phyloP scores from a whole-genome alignment of 805 yeast genomes.

The Yarrowia divulgata region DNA sequence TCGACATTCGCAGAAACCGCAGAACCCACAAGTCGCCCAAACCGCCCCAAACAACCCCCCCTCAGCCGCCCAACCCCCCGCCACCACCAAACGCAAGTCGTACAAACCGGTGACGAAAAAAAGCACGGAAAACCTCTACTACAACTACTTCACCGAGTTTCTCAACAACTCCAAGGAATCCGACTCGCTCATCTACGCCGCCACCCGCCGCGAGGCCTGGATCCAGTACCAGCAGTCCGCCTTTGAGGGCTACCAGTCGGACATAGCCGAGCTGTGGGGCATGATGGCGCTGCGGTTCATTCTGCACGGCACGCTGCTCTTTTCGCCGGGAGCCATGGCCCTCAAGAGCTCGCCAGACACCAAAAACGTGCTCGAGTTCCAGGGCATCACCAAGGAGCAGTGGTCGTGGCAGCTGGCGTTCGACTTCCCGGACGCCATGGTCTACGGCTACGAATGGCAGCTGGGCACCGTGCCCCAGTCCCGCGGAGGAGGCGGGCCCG shows the following conservation, averaged over 20 bases:
- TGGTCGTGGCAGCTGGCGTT: slow-evolving; percentile 51
- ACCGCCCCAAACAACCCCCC: background rate
- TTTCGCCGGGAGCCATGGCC: slow-evolving; percentile 45
- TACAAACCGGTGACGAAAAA: slow-evolving; percentile 29
- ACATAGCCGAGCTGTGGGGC: slow-evolving; percentile 48
- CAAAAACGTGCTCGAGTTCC: slow-evolving; percentile 44
- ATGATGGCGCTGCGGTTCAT: slow-evolving; percentile 48
- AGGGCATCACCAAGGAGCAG: slow-evolving; percentile 46
- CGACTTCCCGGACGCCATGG: slow-evolving; percentile 47
- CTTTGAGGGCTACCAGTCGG: slow-evolving; percentile 40
- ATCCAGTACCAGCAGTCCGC: slow-evolving; percentile 45
- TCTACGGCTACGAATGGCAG: slow-evolving; percentile 48
- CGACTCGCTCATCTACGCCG: slow-evolving; percentile 46
- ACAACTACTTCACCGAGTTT: slow-evolving; percentile 40
- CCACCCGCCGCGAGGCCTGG: slow-evolving; percentile 49
- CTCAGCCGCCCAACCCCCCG: background rate
- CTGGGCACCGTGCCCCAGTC: slow-evolving; percentile 40
- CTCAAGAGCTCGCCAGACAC: slow-evolving; percentile 20
- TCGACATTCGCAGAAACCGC: slow-evolving; percentile 13
- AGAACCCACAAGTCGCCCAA: background rate
- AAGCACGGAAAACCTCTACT: slow-evolving; percentile 23
- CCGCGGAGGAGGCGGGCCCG: slow-evolving; percentile 45
- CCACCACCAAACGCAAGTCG: slow-evolving; percentile 23
- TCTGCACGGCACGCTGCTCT: slow-evolving; percentile 46
- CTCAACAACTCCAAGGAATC: slow-evolving; percentile 43